Base-by-base conservation (phyloP, 768 basidiomycete species). In the Rossbeevera mucosa region DNA sequence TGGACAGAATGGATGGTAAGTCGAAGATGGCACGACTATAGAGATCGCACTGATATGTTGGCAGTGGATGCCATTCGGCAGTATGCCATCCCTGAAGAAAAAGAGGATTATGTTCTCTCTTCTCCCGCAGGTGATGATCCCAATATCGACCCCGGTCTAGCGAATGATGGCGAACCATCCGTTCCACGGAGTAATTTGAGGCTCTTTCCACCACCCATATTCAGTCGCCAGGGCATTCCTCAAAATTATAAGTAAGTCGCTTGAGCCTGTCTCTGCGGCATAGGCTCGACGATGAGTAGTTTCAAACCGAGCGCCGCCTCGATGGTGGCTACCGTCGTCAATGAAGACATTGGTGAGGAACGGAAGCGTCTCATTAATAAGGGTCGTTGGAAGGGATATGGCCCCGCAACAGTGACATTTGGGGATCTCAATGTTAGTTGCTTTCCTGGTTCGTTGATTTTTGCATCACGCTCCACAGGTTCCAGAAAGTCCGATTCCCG, bases 191-290 rank as follows among this genome's bases (percentile, higher is more conserved):
- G 81, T 63, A 83, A 82, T 60, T 72, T 94, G 8, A 79, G 88
- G 25, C 74, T 92, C 11, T 83, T 94, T 57, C 93, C 95, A 25
- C 89, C 94, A 0, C 94, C 95, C 7, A 69, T 94, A 44, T 97
- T 97, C 72, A 88, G 86, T 59, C 79, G 92, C 29, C 87, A 91
- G 58, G 77, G 73, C 0, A 80, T 94, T 36, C 83, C 91, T 21
- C 85, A 89, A 56, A 80, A 80, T 44, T 96, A 94, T 75, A 86
- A 84, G 92, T 91, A 50, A 29, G 75, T 66, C 24, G 38, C 25
- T 14, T 48, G 24, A 28, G 22, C 20, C 7, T 31, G 26, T 51
- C 40, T 26, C 5, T n/a, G 7, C 9, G 12, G 13, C 24, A 25
- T 29, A 9, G 11, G 26, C 26, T 49, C 24, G 48, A 57, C 14